Base-by-base conservation (phyloP, 768 basidiomycete genomes). In the Podaxis sp. region DNA sequence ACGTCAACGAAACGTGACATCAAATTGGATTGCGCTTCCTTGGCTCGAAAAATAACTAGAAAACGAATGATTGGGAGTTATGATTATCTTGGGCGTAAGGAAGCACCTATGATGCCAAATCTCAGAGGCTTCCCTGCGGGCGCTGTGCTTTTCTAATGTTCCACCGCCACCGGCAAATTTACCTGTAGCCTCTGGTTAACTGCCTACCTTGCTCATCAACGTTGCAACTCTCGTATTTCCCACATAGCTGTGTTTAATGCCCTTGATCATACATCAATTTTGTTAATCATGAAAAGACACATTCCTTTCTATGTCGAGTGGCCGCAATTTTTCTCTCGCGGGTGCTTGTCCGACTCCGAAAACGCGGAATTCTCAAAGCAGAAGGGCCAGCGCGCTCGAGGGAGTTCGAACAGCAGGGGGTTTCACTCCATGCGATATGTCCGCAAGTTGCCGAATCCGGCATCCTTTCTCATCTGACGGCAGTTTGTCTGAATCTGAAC, bases 141-240 rank as follows among this genome's bases (percentile, higher is more conserved):
- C 60, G 60, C 59, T 33, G 41, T 61, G 60, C 38, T 61, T 46
- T 33, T 43, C 29, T 59, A 46, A 61, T 55, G 29, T 47, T 61
- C 60, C 52, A 61, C 17, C 6, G 19, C 53, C 17, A 41, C 41
- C 60, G 52, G 60, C 29, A 61, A 49, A 40, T n/a, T 25, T 22
- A 22, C 43, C 19, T n/a, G 22, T 25, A 25, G 9, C 13, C 56
- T n/a, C 25, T 46, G 41, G n/a, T 57, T 40, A 17, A 36, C 46
- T 55, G 19, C 27, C 24, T 50, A 50, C 22, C 49, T 25, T 13
- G 49, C 22, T 12, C 17, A 36, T 36, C 27, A 29, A 29, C 6
- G 27, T 6, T 19, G 4, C 54, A 13, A 29, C 24, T 43, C 29
- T 19, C 9, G 22, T 33, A 29, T 22, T n/a, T 29, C 4, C 29